Base-by-base conservation (phyloP, 441 rosid species). In the Melastoma candidum region DNA sequence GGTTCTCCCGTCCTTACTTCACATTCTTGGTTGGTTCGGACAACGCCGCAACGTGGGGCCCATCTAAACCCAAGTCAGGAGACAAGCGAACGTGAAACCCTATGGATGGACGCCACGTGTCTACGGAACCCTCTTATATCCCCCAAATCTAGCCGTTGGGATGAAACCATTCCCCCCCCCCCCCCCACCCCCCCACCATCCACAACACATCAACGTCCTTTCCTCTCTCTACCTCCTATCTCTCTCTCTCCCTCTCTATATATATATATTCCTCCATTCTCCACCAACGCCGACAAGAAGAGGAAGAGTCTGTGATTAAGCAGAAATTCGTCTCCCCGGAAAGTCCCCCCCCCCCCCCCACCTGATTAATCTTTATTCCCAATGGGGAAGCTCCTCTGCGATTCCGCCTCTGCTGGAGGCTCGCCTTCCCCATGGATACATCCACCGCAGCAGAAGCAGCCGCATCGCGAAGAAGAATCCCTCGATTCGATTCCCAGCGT, bases 321-420 rank as follows among this genome's bases (percentile, higher is more conserved):
- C 22, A 44, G 51, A 0, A 5, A 32, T 32, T 32, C 41, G 7
- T 32, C 41, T 32, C 41, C 41, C 41, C 41, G 41, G 41, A 32
- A 32, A 32, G 41, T 32, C 41, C 41, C 41, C 8, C 8, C 41
- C 7, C 8, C 22, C 22, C 22, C 22, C 22, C 22, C 22, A n/a
- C 22, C 22, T 17, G 22, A 17, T 32, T 32, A 32, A 32, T 32
- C 41, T 32, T 32, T 32, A 32, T 17, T 0, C 12, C 45, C 63
- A 66, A 92, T 92, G 98, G 96, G 96, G 14, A 92, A 88, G 69
- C 74, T 87, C 29, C 55, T 87, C 0, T 85, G 89, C 59, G 94
- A 92, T 70, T 77, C 98, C 1, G 60, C 83, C 66, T 54, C 82
- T 44, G 74, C 78, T 17, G 67, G 75, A 54, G 81, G 69, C 32